These are phyloP conservation scores for Suhomyces coccinellae DNA, from an alignment of 1,139 yeast genomes.

Conservation along the genomic window DNA sequence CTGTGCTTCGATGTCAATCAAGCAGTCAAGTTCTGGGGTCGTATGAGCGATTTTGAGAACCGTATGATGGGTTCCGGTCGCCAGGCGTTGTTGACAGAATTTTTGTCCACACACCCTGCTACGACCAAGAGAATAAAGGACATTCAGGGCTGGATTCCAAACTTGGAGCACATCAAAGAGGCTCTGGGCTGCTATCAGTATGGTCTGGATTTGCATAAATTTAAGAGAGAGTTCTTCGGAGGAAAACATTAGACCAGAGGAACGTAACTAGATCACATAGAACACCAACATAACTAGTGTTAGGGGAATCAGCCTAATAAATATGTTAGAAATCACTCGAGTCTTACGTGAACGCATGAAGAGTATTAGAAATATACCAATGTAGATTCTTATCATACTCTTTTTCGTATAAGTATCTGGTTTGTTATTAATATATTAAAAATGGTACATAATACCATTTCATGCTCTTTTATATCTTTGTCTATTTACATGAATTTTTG, in stretches of 20 bases:
- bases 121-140: conserved; percentile 68
- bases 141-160: conserved; percentile 71
- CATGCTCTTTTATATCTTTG: neutral
- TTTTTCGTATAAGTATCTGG: too few relatives aligned
- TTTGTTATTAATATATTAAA: too few relatives aligned
- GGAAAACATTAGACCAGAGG: neutral
- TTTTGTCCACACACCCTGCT: conserved; percentile 91
- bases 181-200: conserved; percentile 33
- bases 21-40: conserved; percentile 75
- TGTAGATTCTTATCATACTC: too few relatives aligned
- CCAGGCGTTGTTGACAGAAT: conserved; percentile 43
- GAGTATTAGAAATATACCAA: too few relatives aligned
- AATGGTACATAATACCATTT: too few relatives aligned
- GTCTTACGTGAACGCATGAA: too few relatives aligned
- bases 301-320: too few relatives aligned
- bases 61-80: conserved; percentile 27
- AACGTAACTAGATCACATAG: too few relatives aligned
- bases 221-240: conserved; percentile 5
- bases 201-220: conserved; percentile 22
- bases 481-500: neutral
- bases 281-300: too few relatives aligned
- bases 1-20: conserved; percentile 82
- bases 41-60: conserved; percentile 69
- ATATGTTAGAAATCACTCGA: too few relatives aligned
- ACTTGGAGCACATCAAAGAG: conserved; percentile 52